phyloP scores from a whole-genome alignment of 2,329 filamentous ascomycete species.

The Ceratocystis diversiconidia region DNA sequence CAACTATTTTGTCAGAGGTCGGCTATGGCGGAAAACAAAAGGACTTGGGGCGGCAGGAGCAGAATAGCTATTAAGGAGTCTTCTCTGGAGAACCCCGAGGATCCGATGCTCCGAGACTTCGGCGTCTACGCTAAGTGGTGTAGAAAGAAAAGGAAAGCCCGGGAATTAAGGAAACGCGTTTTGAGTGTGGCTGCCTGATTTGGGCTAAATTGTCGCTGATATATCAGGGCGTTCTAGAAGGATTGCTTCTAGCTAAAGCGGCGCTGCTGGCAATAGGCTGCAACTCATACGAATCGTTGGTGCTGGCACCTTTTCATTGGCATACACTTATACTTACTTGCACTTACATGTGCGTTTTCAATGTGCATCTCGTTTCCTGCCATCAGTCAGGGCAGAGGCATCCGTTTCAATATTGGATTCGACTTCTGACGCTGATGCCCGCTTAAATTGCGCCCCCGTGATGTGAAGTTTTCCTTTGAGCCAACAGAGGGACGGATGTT shows the following conservation, averaged over 20 bases:
- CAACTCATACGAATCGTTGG: neutral
- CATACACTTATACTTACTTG: neutral
- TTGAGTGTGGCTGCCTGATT: neutral
- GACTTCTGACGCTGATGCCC: too few relatives aligned
- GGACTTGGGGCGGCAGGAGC: neutral
- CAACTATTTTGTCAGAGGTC: neutral
- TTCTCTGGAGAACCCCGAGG: neutral
- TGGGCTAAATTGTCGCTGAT: neutral
- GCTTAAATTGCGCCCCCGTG: too few relatives aligned
- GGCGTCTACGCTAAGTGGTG: neutral
- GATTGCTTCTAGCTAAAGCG: neutral
- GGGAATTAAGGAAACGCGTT: neutral
- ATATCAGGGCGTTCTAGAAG: neutral
- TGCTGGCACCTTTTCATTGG: neutral
- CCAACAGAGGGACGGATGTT: too few relatives aligned
- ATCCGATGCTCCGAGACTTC: conserved; percentile 4
- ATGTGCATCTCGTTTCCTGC: neutral
- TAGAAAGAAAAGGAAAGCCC: neutral
- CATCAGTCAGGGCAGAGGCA: neutral
- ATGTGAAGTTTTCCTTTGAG: too few relatives aligned
- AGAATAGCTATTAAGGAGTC: neutral
- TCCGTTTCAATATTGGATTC: too few relatives aligned
- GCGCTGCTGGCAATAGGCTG: too few relatives aligned
- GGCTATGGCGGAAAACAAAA: neutral
- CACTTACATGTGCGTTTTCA: neutral